Evolutionary conservation across 768 basidiomycete genomes (phyloP), one percentile per base, ranked within the genome.

Genomic region (Lactarius sanguifluus): DNA sequence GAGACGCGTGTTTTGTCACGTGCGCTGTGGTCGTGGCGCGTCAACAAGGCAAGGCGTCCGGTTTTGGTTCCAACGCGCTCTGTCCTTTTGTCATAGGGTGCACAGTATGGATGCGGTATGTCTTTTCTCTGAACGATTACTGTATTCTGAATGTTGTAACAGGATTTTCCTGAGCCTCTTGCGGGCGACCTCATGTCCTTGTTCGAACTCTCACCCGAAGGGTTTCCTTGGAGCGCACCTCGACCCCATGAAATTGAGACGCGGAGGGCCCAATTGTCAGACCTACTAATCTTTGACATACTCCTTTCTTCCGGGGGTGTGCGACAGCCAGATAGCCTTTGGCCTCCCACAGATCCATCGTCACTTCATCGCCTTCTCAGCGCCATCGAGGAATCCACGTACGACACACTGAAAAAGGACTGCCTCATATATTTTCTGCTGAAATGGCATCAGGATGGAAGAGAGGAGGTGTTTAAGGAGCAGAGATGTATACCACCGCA

Each of bases 351-450:
- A 25, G 84, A 86, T 75, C 77, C 79, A 50, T 76, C 77, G 12
- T 75, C 81, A 1, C 82, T 94, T n/a, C 73, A 80, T 57, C 78
- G 77, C 13, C 79, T 94, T 5, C 76, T 94, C 58, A 78, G 81
- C 28, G 84, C 84, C 20, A 89, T 94, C 68, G 80, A 83, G 52
- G 69, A 77, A 32, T 89, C 86, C 1, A 73, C 77, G 4, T 94
- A 91, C 68, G 92, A 94, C 75, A 73, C 78, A 38, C 81, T 94
- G 62, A 94, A 94, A 81, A 87, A 86, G 75, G 87, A 93, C 67
- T 91, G 89, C 69, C 78, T 94, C 54, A 78, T 92, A 1, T 94
- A 92, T 76, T 93, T 87, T 73, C 77, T 94, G 68, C 80, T 94
- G 65, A 92, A 90, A 73, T 92, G 88, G 88, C 85, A 89, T 66